phyloP scores from a whole-genome alignment of 306 rosid species.

The Biancaea sappan region DNA sequence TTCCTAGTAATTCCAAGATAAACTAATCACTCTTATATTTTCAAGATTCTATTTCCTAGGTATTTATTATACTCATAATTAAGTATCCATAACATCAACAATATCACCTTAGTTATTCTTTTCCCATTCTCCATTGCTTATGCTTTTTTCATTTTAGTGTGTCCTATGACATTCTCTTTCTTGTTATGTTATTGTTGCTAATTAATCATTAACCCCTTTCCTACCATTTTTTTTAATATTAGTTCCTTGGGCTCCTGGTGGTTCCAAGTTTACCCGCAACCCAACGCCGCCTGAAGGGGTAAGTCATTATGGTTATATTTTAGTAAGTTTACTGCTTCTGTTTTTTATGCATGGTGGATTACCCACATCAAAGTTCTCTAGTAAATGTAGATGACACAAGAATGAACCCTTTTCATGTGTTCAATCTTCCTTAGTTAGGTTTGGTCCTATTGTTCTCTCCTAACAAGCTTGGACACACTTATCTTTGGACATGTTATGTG shows the following conservation, averaged over 20 bases:
- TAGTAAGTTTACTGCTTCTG: background rate
- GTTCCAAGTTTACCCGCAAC: conserved; percentile 90
- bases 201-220: conserved; percentile 24
- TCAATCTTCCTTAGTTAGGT: background rate
- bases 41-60: no score
- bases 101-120: no score
- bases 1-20: no score
- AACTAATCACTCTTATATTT: no score
- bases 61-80: no score
- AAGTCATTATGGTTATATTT: conserved; percentile 33
- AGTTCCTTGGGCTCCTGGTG: conserved; percentile 99
- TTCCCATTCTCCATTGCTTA: no score
- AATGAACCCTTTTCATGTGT: background rate
- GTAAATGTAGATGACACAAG: conserved; percentile 3
- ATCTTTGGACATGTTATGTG: no score
- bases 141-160: background rate
- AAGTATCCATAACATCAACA: no score
- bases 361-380: background rate
- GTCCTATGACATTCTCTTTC: background rate
- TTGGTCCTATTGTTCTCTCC: background rate
- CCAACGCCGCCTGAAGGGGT: conserved; percentile 96
- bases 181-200: background rate
- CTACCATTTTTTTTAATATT: conserved; percentile 31
- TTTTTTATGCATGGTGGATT: background rate
- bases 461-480: no score